A percentile compares a stretch with the other conserved stretches of the same genome.
Evolutionary conservation across 768 basidiomycete species (phyloP).

Genomic region (Vararia minispora): DNA sequence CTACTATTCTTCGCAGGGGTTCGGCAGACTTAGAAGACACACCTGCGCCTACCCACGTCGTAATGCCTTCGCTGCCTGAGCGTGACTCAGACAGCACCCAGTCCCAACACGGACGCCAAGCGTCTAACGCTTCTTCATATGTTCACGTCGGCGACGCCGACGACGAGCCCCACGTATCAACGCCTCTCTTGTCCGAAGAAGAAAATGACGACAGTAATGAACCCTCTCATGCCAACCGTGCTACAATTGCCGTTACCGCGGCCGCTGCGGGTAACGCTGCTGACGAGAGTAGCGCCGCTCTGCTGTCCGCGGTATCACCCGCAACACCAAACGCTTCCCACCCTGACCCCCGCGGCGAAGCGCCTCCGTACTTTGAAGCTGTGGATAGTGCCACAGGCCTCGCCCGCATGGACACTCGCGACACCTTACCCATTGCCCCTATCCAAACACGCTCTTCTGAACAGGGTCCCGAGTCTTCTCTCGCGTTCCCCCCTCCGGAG

Average conservation of each 20-base stretch:
- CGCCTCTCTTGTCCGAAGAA: conserved; percentile 27
- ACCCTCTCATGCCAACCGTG: no score
- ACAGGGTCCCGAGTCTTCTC: neutral
- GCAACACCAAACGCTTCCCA: conserved; percentile 12
- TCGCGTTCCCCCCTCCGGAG: neutral
- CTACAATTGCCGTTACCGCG: no score
- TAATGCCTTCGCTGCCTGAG: conserved; percentile 21
- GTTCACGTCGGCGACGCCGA: conserved; percentile 6
- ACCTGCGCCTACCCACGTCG: conserved; percentile 29
- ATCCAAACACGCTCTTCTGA: neutral
- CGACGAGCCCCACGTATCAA: conserved; percentile 6
- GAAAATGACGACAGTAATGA: no score
- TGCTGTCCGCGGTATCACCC: conserved; percentile 3
- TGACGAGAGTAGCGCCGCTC: conserved; percentile 8
- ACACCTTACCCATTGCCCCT: conserved; percentile 10
- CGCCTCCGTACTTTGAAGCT: conserved; percentile 58
- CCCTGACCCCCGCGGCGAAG: conserved; percentile 43
- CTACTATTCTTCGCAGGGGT: conserved; percentile 27
- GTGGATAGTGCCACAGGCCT: conserved; percentile 18
- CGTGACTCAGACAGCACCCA: conserved; percentile 11
- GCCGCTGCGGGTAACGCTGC: no score
- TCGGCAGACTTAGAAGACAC: conserved; percentile 44
- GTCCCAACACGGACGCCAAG: conserved; percentile 11
- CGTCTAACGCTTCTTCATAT: conserved; percentile 8
- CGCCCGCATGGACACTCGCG: conserved; percentile 8